Percentiles rank a stretch among this genome's conserved stretches.
Evolutionary conservation across 1,284 basidiomycete species (phyloP).

Genomic region (Trichosporon faecale): DNA sequence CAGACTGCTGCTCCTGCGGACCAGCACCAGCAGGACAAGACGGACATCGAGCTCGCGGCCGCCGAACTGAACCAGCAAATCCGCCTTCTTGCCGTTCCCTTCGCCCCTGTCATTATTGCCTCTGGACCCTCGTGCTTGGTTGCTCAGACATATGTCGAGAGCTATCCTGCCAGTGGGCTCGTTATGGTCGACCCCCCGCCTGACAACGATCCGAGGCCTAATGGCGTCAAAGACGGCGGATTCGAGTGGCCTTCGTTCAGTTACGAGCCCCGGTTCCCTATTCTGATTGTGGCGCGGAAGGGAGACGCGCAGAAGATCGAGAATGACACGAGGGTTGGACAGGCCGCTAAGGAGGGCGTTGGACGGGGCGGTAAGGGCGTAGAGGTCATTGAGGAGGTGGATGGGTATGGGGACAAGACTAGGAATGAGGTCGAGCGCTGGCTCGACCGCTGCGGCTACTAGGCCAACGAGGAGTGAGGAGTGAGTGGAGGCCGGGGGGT

Average conservation of each 20-base stretch:
- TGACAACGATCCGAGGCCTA: conserved; percentile 36
- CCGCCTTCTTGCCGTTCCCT: conserved; percentile 57
- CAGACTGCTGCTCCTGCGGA: neutral
- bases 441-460: conserved; percentile 51
- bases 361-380: conserved; percentile 48
- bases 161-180: conserved; percentile 61
- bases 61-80: conserved; percentile 40
- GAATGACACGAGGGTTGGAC: conserved; percentile 25
- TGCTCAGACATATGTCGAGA: conserved; percentile 65
- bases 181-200: conserved; percentile 61
- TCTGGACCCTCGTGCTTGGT: conserved; percentile 57
- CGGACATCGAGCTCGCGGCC: conserved; percentile 32
- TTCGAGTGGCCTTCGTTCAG: conserved; percentile 57
- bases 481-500: too few species aligned
- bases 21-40: neutral
- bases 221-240: neutral
- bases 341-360: conserved; percentile 29
- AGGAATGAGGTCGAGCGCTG: conserved; percentile 50
- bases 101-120: conserved; percentile 64
- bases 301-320: conserved; percentile 12
- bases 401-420: conserved; percentile 38
- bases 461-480: conserved; percentile 25
- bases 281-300: conserved; percentile 52
- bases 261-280: conserved; percentile 64
- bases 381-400: conserved; percentile 29